Conservation (phyloP, 768 basidiomycete species). For the Lactarius pseudohatsudake region DNA sequence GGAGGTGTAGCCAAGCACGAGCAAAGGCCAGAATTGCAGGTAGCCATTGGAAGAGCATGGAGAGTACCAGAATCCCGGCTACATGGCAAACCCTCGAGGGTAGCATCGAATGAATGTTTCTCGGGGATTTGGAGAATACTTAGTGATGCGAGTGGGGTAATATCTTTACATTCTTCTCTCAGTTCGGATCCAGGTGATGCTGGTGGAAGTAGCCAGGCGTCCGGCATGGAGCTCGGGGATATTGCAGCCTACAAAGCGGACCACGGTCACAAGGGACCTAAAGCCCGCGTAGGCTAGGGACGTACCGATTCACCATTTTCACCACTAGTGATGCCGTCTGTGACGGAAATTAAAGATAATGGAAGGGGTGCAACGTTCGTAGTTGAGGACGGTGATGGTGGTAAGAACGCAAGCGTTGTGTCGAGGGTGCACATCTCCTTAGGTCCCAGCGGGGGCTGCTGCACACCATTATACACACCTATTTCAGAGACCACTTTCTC, state of each 20-base stretch:
- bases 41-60: neutral
- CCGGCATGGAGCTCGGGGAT: neutral
- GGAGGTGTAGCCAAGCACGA: neutral
- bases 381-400: neutral
- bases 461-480: neutral
- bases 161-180: neutral
- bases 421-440: neutral
- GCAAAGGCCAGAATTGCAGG: neutral
- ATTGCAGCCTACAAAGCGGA: constrained; percentile 3
- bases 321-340: neutral
- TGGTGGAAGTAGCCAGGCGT: neutral
- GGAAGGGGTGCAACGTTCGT: neutral
- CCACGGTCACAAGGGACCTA: neutral
- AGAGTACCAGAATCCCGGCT: neutral
- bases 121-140: neutral
- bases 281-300: neutral
- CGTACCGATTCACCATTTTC: constrained; percentile 1
- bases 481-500: neutral
- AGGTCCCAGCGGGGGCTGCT: neutral
- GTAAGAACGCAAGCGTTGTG: neutral
- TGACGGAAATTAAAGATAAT: neutral
- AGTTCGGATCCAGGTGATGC: too few species aligned
- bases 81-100: neutral
- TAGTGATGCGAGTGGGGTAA: neutral
- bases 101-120: neutral